Evolutionary conservation across 106 monocot species (phyloP).

Genomic region (Triglochin maritima): DNA sequence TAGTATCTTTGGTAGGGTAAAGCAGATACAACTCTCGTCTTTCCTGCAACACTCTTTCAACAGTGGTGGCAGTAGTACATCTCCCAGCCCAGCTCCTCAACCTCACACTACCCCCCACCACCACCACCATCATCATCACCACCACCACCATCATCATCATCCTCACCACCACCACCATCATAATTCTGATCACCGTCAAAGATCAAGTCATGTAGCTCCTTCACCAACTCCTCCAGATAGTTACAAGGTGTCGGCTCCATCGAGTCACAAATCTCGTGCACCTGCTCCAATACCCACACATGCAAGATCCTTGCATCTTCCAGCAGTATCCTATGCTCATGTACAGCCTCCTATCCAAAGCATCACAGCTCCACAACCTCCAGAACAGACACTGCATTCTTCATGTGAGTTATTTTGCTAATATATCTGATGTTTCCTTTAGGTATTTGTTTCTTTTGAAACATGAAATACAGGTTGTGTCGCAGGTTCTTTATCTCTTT

Average conservation of each 20-base stretch:
- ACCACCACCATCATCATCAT: conserved; percentile 44
- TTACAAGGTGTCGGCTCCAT: conserved; percentile 17
- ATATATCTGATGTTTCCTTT: no score
- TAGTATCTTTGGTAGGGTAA: conserved; percentile 90
- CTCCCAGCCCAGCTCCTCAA: conserved; percentile 62
- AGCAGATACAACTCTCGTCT: conserved; percentile 80
- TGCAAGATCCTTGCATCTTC: conserved; percentile 23
- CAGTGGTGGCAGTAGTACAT: conserved; percentile 13
- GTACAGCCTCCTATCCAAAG: conserved; percentile 56
- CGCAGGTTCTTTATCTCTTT: not conserved
- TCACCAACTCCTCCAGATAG: conserved; percentile 26
- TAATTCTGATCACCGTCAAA: conserved; percentile 24
- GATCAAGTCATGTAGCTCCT: conserved; percentile 25
- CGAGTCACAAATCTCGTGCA: conserved; percentile 11
- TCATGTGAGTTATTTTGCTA: conserved; percentile 52
- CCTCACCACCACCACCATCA: conserved; percentile 36
- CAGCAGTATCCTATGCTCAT: conserved; percentile 43
- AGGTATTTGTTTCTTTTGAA: not conserved
- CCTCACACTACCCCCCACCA: conserved; percentile 19
- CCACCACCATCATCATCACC: conserved; percentile 46
- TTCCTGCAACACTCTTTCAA: conserved; percentile 76
- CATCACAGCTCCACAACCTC: conserved; percentile 15
- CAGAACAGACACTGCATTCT: conserved; percentile 21
- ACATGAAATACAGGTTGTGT: conserved; percentile 16
- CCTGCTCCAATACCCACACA: not conserved